A percentile compares a stretch with the other conserved stretches of the same genome.
phyloP scores from a whole-genome alignment of 2,329 filamentous ascomycete genomes.

The Periconia sp. region DNA sequence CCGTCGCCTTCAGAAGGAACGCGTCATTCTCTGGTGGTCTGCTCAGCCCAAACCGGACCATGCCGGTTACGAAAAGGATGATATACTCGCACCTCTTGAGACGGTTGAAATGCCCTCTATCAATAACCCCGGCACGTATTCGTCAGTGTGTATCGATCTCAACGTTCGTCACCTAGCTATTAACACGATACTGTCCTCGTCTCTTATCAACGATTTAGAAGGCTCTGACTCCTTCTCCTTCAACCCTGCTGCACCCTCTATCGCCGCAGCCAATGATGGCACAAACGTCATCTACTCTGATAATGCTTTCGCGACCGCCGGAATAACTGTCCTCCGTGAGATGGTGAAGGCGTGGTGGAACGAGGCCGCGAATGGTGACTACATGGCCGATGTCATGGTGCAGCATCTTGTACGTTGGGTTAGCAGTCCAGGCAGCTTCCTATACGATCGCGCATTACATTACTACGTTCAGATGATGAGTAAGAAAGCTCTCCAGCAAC shows the following conservation, averaged over 20 bases:
- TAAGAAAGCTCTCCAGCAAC: conserved; percentile 92
- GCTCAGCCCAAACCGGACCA: conserved; percentile 86
- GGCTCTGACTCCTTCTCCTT: conserved; percentile 86
- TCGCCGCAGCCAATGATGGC: conserved; percentile 66
- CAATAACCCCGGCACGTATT: conserved; percentile 92
- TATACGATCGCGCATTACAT: conserved; percentile 92
- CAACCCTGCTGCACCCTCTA: conserved; percentile 72
- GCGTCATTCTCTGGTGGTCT: conserved; percentile 98
- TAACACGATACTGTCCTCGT: conserved; percentile 96
- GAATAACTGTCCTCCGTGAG: conserved; percentile 87
- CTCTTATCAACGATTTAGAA: conserved; percentile 94
- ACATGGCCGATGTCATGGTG: conserved; percentile 97
- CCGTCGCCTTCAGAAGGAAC: conserved; percentile 84
- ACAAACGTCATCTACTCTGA: conserved; percentile 79
- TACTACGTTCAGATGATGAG: conserved; percentile 99
- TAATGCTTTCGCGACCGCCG: conserved; percentile 90
- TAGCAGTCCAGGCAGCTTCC: conserved; percentile 87
- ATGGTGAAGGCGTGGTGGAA: conserved; percentile 99
- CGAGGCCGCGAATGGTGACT: conserved; percentile 86
- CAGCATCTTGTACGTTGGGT: conserved; percentile 98
- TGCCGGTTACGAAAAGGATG: conserved; percentile 92
- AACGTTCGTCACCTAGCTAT: conserved; percentile 94
- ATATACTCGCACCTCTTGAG: conserved; percentile 82
- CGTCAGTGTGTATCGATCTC: conserved; percentile 94
- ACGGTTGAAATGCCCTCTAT: conserved; percentile 89